phyloP scores from a whole-genome alignment of 345 rosid species.

The Rhodamnia rubescens region DNA sequence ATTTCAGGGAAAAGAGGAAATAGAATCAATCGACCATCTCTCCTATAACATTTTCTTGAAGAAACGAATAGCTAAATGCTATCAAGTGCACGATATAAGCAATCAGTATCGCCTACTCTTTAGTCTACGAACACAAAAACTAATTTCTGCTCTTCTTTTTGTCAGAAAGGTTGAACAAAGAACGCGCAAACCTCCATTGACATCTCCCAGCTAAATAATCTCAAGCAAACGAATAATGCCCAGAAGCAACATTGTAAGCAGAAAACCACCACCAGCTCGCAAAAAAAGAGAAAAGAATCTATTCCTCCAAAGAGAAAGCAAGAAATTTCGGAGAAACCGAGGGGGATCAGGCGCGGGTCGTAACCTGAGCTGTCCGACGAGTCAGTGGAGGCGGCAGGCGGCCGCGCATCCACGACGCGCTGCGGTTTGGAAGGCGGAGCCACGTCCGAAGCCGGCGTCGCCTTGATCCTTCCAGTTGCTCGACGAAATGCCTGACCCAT shows the following conservation, averaged over 20 bases:
- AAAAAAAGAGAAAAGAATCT: neutral
- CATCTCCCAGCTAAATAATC: neutral
- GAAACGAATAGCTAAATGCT: neutral
- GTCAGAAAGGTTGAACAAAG: neutral
- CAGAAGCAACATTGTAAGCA: neutral
- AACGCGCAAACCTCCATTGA: neutral
- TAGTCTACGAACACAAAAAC: neutral
- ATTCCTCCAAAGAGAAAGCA: neutral
- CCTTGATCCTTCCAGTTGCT: conserved; percentile 61
- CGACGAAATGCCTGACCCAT: conserved; percentile 99
- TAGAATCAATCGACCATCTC: neutral
- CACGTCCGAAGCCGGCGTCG: conserved; percentile 18
- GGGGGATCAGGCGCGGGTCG: neutral
- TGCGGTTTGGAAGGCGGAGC: conserved; percentile 27
- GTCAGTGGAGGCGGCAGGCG: conserved; percentile 14
- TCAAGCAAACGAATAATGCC: neutral
- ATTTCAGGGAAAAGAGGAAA: neutral
- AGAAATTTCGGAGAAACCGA: neutral
- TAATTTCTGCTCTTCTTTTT: neutral
- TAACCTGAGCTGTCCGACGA: conserved; percentile 14
- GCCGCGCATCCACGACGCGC: conserved; percentile 6
- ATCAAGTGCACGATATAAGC: neutral
- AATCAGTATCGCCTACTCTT: neutral
- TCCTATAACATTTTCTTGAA: neutral
- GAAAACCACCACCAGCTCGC: neutral